A percentile compares a stretch with the other conserved stretches of the same genome.
These are phyloP conservation scores for Candida sanyaensis DNA, from an alignment of 1,139 yeast genomes.

Conservation along the genomic window DNA sequence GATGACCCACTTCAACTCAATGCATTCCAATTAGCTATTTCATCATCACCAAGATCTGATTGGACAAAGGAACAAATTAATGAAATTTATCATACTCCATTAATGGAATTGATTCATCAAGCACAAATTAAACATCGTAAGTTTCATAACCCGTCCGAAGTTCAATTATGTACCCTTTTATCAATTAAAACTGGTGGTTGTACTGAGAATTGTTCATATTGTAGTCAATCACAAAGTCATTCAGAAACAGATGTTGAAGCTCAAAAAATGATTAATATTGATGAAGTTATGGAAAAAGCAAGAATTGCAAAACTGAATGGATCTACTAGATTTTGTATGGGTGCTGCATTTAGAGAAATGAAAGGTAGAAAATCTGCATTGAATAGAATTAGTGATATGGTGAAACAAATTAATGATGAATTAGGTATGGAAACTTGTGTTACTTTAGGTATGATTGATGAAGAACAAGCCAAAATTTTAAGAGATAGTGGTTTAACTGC, in stretches of 20 bases:
- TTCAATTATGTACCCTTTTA: conserved; percentile 74
- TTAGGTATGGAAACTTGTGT: conserved; percentile 78
- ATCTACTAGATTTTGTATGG: conserved; percentile 80
- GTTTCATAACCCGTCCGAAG: conserved; percentile 67
- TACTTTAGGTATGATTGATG: conserved; percentile 74
- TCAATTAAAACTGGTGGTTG: conserved; percentile 82
- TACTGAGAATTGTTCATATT: conserved; percentile 78
- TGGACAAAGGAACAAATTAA: conserved; percentile 66
- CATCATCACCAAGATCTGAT: conserved; percentile 38
- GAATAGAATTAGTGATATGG: conserved; percentile 66
- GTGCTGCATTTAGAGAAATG: conserved; percentile 91
- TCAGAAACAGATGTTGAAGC: conserved; percentile 66
- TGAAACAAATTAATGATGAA: conserved; percentile 56
- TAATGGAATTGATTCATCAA: conserved; percentile 60
- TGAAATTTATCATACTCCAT: conserved; percentile 63
- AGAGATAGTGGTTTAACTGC: conserved; percentile 78
- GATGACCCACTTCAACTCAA: not conserved
- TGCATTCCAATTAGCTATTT: conserved; percentile 13
- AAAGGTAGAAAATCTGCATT: conserved; percentile 71
- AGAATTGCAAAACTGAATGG: conserved; percentile 67
- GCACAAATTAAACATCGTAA: conserved; percentile 69
- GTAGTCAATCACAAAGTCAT: conserved; percentile 73
- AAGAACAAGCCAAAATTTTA: conserved; percentile 58
- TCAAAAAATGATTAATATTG: conserved; percentile 60
- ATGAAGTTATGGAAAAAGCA: conserved; percentile 65